phyloP scores from a whole-genome alignment of 2,329 filamentous ascomycete species.

The Pyrenophora teres region DNA sequence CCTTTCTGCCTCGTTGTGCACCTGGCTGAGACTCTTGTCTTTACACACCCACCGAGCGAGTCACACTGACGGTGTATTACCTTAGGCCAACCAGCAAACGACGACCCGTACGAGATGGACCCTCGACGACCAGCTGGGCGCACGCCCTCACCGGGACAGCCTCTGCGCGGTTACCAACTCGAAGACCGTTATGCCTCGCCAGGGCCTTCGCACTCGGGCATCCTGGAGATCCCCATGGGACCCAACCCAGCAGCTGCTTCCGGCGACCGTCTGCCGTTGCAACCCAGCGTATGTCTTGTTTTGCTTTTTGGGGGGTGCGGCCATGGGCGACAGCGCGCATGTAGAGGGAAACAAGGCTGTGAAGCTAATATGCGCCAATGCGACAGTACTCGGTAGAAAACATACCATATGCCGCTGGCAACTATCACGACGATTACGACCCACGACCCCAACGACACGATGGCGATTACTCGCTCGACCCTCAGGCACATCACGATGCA shows the following conservation, averaged over 20 bases:
- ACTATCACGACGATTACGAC: slow-evolving; percentile 59
- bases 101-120: slow-evolving; percentile 53
- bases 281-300: slow-evolving; percentile 73
- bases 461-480: slow-evolving; percentile 75
- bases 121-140: slow-evolving; percentile 54
- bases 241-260: slow-evolving; percentile 62
- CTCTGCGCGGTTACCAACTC: slow-evolving; percentile 77
- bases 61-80: slow-evolving; percentile 16
- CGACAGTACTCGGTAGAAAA: slow-evolving; percentile 71
- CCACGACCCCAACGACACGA: slow-evolving; percentile 55
- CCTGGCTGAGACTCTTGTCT: neutral
- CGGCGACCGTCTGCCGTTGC: slow-evolving; percentile 77
- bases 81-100: slow-evolving; percentile 27
- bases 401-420: slow-evolving; percentile 67
- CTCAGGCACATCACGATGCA: slow-evolving; percentile 82
- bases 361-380: neutral
- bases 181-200: slow-evolving; percentile 71
- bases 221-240: slow-evolving; percentile 70
- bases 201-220: slow-evolving; percentile 53
- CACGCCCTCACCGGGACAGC: slow-evolving; percentile 78
- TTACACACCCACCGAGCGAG: neutral
- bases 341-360: neutral
- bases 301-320: too few relatives aligned
- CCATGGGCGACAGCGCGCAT: slow-evolving; percentile 1
- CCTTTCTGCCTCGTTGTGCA: slow-evolving; percentile 2